Evolutionary conservation across 2,329 filamentous ascomycete species (phyloP), one percentile per base, ranked within the genome.

Genomic region (Pestalotiopsis sp.): DNA sequence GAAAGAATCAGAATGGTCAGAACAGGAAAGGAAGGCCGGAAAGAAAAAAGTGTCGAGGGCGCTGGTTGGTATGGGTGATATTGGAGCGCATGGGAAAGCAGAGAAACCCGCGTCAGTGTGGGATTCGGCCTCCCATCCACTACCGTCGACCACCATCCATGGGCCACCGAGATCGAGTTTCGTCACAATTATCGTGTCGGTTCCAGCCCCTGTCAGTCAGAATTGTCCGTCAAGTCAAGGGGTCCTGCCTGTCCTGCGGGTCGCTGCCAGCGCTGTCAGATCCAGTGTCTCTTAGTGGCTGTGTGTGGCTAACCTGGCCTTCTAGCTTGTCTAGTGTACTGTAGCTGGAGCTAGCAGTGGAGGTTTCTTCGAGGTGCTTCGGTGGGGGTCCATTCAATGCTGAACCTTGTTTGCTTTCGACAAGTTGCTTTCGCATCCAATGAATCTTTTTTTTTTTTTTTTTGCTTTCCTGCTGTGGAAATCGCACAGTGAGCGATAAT

Each of bases 11-110:
- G 56, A 56, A 67, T 39, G 38, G 31, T 17, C 25, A 66, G 45
- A 66, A 23, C 25, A 27, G 41, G 20, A 23, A 49, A 45, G 25
- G 56, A 58, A 58, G 58, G 17, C 20, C 13, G 27, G 31, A 20
- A 60, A 31, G 14, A 41, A 41, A 38, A 27, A 58, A 66, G 57
- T 36, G 12, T 45, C 36, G 59, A 62, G 59, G 25, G 45, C 60
- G 65, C 31, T 60, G 65, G 56, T 67, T 45, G 14, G n/a, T 59
- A 23, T 39, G 31, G 12, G 41, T 59, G 56, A 60, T 67, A 67
- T 66, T 56, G 17, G 41, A 25, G 38, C 27, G 38, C 23, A 52
- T 49, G 62, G 31, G 60, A 59, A 27, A 27, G 20, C 23, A 27
- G 4, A 17, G 25, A 31, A 63, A 41, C 17, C 60, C 38, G 60